Conservation (phyloP, 345 rosid species). For the Kernera saxatilis region DNA sequence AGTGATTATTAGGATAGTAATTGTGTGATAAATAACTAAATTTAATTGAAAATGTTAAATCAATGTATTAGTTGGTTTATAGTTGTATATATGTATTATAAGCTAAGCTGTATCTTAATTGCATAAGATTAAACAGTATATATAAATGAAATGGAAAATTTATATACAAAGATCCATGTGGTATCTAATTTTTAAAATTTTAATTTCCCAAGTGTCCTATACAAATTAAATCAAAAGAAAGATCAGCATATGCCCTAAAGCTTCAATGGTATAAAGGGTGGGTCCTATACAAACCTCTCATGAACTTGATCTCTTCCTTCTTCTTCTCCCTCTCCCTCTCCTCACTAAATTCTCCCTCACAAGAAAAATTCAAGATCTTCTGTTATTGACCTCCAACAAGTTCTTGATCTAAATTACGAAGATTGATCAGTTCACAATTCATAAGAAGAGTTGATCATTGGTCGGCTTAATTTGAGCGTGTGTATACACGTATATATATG, state of each 20-base stretch:
- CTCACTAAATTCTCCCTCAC: slow-evolving; percentile 1
- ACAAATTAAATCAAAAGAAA: slow-evolving; percentile 15
- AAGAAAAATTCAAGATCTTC: slow-evolving; percentile 2
- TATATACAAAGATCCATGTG: slow-evolving; percentile 23
- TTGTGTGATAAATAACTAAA: neutral
- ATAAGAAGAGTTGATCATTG: neutral
- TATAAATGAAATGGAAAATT: slow-evolving; percentile 13
- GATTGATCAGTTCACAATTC: slow-evolving; percentile 1
- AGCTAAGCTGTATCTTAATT: slow-evolving; percentile 21
- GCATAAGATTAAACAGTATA: slow-evolving; percentile 2
- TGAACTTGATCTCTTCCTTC: slow-evolving; percentile 20
- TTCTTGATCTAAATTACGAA: neutral
- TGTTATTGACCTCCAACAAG: neutral
- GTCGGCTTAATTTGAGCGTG: slow-evolving; percentile 4
- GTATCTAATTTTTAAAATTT: neutral
- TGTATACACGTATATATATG: neutral
- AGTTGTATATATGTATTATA: slow-evolving; percentile 16
- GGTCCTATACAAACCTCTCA: slow-evolving; percentile 28
- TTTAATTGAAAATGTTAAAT: neutral
- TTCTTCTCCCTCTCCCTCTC: neutral
- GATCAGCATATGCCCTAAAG: slow-evolving; percentile 25
- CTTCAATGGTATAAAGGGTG: slow-evolving; percentile 29
- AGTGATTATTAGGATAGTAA: neutral
- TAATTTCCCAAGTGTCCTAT: slow-evolving; percentile 8
- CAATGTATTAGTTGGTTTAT: slow-evolving; percentile 19